These are phyloP conservation scores for Stephania yunnanensis DNA, from an alignment of 164 flowering plant genomes.

Conservation along the genomic window DNA sequence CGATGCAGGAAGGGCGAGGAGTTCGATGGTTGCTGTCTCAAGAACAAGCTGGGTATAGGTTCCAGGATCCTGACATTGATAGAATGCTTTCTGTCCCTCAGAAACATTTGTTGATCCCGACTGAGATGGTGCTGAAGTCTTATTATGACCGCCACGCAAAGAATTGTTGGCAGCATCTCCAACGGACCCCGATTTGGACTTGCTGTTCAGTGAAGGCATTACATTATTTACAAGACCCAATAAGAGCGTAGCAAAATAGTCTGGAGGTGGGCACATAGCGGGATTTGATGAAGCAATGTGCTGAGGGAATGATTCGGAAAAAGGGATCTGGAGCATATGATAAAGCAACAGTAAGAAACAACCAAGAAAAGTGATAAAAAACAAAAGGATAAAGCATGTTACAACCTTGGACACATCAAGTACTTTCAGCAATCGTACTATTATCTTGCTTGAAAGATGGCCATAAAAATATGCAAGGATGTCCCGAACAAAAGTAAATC, in stretches of 20 bases:
- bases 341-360: neutral
- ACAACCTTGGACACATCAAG: constrained; percentile 83
- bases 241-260: constrained; percentile 80
- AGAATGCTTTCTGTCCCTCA: constrained; percentile 80
- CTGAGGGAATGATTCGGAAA: constrained; percentile 91
- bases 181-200: constrained; percentile 47
- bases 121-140: constrained; percentile 48
- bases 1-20: constrained; percentile 88
- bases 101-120: constrained; percentile 43
- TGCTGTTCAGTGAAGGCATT: constrained; percentile 67
- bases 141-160: constrained; percentile 46
- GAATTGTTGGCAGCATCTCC: constrained; percentile 45
- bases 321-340: constrained; percentile 64
- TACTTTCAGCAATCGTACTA: constrained; percentile 64
- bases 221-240: constrained; percentile 86
- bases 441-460: constrained; percentile 89
- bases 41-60: constrained; percentile 91
- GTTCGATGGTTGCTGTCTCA: constrained; percentile 89
- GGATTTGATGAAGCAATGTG: constrained; percentile 70
- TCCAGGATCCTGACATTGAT: constrained; percentile 96
- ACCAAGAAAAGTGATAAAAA: neutral
- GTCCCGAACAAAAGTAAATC: constrained; percentile 94
- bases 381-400: neutral
- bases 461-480: constrained; percentile 95
- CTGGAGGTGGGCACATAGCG: constrained; percentile 70